These are phyloP conservation scores for Raddia distichophylla DNA, from an alignment of 176 grass and related monocot species.

Conservation along the genomic window DNA sequence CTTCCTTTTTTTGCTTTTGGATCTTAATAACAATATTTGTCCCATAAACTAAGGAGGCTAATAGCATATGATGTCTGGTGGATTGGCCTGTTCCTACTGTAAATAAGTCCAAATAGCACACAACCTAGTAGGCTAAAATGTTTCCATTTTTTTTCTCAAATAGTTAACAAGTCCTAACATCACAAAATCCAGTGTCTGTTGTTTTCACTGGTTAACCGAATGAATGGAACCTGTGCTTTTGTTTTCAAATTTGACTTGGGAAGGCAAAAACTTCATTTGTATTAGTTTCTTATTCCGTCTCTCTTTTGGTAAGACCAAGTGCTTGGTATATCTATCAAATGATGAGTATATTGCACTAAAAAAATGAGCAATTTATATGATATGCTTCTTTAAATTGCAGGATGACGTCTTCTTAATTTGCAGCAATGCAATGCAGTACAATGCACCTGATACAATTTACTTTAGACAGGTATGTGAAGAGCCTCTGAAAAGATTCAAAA, in stretches of 20 bases:
- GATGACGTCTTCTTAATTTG: constrained; percentile 99
- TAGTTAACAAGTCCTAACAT: background rate
- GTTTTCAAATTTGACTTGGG: background rate
- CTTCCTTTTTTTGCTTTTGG: background rate
- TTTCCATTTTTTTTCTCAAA: background rate
- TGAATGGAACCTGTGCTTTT: background rate
- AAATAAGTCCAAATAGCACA: background rate
- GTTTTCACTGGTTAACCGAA: background rate
- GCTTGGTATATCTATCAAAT: constrained; percentile 17
- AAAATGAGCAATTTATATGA: constrained; percentile 11
- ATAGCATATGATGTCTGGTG: background rate
- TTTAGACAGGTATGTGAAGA: constrained; percentile 84
- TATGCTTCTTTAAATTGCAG: constrained; percentile 60
- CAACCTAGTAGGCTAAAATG: background rate
- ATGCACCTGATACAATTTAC: constrained; percentile 95
- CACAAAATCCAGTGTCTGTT: background rate
- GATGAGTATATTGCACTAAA: background rate
- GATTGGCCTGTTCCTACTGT: background rate
- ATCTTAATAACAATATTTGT: background rate
- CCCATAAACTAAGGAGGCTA: background rate
- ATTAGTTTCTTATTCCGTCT: background rate
- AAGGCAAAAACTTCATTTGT: background rate
- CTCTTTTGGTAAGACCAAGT: background rate
- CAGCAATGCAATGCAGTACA: constrained; percentile 98
- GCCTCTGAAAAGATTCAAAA: constrained; percentile 6